A percentile compares a stretch with the other conserved stretches of the same genome.
Conservation (phyloP, 2,329 filamentous ascomycete species). For the Fusarium euwallaceae region DNA sequence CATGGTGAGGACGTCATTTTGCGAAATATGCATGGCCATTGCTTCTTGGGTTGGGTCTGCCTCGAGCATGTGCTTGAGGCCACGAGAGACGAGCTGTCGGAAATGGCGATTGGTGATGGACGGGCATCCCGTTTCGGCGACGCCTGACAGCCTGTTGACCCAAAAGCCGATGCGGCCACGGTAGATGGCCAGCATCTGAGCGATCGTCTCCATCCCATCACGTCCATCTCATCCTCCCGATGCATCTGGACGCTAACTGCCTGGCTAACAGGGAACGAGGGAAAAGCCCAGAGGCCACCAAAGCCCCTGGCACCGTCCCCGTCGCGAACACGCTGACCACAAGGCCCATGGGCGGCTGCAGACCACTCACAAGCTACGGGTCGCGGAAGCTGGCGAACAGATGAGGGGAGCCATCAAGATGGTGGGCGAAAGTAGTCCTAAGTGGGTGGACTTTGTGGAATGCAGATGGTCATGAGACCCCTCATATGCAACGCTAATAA, state of each 20-base stretch:
- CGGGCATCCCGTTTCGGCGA: constrained; percentile 27
- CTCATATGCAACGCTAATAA: constrained; percentile 47
- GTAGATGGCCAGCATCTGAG: constrained; percentile 20
- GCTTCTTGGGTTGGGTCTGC: constrained; percentile 33
- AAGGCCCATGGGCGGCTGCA: constrained; percentile 29
- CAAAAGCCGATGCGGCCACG: constrained; percentile 35
- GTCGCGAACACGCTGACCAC: constrained; percentile 33
- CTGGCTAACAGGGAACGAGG: not conserved
- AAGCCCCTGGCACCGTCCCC: constrained; percentile 31
- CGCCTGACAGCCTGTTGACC: constrained; percentile 23
- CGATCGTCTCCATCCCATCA: constrained; percentile 24
- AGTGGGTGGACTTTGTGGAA: constrained; percentile 44
- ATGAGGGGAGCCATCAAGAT: constrained; percentile 36
- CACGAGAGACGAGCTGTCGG: constrained; percentile 17
- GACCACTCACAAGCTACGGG: constrained; percentile 31
- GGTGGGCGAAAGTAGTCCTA: constrained; percentile 39
- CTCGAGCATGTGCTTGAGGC: constrained; percentile 13
- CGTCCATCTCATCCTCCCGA: constrained; percentile 21
- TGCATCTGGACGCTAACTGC: constrained; percentile 23
- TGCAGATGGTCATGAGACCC: constrained; percentile 49
- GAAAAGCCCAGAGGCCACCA: constrained; percentile 12
- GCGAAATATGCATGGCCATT: constrained; percentile 19
- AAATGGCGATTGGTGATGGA: constrained; percentile 24
- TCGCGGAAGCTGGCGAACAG: constrained; percentile 33
- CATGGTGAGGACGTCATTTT: constrained; percentile 46